A percentile compares a stretch with the other conserved stretches of the same genome.
Evolutionary conservation across 1,284 basidiomycete genomes (phyloP).

Genomic region (Cystobasidium slooffiae): DNA sequence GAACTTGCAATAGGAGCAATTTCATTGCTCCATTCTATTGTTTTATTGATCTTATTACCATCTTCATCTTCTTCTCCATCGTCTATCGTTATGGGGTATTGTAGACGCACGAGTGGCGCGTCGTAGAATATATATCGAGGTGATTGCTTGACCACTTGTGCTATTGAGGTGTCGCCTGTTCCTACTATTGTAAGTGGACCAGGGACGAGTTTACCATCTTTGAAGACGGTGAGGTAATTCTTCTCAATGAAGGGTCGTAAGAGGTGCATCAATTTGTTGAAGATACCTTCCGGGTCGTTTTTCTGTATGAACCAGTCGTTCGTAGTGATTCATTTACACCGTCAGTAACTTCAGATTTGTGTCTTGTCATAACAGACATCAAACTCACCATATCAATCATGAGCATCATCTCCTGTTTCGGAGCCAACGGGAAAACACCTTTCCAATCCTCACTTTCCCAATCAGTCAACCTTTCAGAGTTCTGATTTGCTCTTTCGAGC

Average conservation of each 20-base stretch:
- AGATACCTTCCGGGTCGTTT: slow-evolving; percentile 19
- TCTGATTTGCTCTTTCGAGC: slow-evolving; percentile 14
- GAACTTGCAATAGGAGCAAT: slow-evolving; percentile 12
- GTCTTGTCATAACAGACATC: not conserved
- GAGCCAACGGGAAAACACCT: slow-evolving; percentile 24
- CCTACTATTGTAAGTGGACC: slow-evolving; percentile 55
- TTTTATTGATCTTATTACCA: not conserved
- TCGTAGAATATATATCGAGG: slow-evolving; percentile 56
- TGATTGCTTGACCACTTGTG: slow-evolving; percentile 47
- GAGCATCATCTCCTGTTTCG: slow-evolving; percentile 37
- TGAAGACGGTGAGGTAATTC: slow-evolving; percentile 43
- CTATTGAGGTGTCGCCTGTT: slow-evolving; percentile 54
- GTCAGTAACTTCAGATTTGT: not conserved
- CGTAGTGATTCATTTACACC: too few species aligned
- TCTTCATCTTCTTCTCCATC: slow-evolving; percentile 10
- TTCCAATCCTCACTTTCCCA: slow-evolving; percentile 28
- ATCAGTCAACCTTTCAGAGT: slow-evolving; percentile 9
- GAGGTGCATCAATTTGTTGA: slow-evolving; percentile 16
- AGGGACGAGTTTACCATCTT: slow-evolving; percentile 42
- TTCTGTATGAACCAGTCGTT: slow-evolving; percentile 8
- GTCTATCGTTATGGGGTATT: slow-evolving; percentile 23
- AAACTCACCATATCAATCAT: slow-evolving; percentile 33
- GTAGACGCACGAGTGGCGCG: slow-evolving; percentile 51
- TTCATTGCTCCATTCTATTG: slow-evolving; percentile 25
- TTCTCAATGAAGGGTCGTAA: slow-evolving; percentile 44